Conservation (phyloP, 768 basidiomycete genomes). For the Rhizopogon sp. region DNA sequence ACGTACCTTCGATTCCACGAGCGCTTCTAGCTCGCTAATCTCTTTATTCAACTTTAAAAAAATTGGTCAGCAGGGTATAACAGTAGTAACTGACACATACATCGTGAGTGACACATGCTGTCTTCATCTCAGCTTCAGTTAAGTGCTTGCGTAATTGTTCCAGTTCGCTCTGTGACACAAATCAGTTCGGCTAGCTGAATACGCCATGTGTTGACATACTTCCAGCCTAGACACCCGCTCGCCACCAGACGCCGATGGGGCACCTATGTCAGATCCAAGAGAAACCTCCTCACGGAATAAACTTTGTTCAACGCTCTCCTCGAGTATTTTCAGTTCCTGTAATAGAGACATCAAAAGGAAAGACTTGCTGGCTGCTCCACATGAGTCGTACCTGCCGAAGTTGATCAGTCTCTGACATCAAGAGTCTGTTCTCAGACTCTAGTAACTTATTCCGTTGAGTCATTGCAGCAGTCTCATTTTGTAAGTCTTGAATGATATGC, state of each 20-base stretch:
- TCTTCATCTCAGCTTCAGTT: constrained; percentile 71
- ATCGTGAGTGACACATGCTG: constrained; percentile 61
- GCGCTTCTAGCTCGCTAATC: constrained; percentile 84
- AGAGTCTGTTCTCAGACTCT: constrained; percentile 69
- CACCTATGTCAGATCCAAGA: constrained; percentile 19
- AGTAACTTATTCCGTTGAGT: constrained; percentile 66
- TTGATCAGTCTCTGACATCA: constrained; percentile 53
- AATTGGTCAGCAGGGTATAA: background rate
- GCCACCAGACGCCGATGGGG: constrained; percentile 19
- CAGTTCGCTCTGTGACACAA: constrained; percentile 45
- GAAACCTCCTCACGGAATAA: constrained; percentile 47
- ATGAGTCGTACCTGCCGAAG: constrained; percentile 55
- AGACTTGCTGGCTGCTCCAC: background rate
- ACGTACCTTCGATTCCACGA: constrained; percentile 89
- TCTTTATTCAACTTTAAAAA: constrained; percentile 80
- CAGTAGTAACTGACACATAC: constrained; percentile 33
- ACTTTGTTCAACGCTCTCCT: constrained; percentile 66
- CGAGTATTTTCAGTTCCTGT: constrained; percentile 73
- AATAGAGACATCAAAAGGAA: background rate
- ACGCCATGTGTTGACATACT: constrained; percentile 26
- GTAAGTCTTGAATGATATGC: constrained; percentile 85
- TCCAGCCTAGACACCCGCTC: constrained; percentile 49
- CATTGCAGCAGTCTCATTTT: constrained; percentile 66
- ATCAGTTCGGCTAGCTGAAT: background rate
- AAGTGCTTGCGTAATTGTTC: constrained; percentile 69